Evolutionary conservation across 192 early-diverging fungal species (phyloP).

Genomic region (Diversispora epigaea): DNA sequence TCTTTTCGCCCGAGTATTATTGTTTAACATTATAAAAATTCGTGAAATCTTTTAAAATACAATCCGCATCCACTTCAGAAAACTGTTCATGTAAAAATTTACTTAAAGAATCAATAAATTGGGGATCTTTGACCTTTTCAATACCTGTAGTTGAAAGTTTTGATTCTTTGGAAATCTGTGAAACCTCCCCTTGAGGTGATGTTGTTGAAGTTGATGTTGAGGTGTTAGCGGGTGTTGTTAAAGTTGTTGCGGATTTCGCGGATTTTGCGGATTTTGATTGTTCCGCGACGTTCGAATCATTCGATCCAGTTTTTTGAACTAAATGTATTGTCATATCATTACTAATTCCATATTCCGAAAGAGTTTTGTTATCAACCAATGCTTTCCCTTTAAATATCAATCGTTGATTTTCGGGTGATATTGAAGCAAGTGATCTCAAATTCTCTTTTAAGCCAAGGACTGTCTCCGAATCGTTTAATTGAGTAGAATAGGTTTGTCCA

Average conservation of each 20-base stretch:
- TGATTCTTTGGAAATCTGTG: not conserved
- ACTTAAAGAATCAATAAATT: not conserved
- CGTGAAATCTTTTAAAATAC: constrained; percentile 11
- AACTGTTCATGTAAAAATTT: not conserved
- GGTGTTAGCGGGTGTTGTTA: no score
- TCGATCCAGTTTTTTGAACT: constrained; percentile 46
- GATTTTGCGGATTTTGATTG: no score
- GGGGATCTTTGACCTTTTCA: constrained; percentile 18
- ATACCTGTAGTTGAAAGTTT: not conserved
- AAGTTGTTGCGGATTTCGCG: no score
- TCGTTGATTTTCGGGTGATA: constrained; percentile 45
- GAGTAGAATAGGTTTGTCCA: constrained; percentile 39
- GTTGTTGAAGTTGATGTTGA: not conserved
- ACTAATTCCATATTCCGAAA: constrained; percentile 50
- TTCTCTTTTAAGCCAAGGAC: constrained; percentile 42
- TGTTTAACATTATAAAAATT: not conserved
- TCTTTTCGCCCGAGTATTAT: no score
- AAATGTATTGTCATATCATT: constrained; percentile 50
- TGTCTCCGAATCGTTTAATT: constrained; percentile 42
- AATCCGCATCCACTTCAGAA: not conserved
- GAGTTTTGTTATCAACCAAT: constrained; percentile 51
- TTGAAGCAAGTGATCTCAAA: constrained; percentile 36
- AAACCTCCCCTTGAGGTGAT: not conserved
- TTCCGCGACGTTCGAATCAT: not conserved
- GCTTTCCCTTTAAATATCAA: constrained; percentile 62